Evolutionary conservation across 2,329 filamentous ascomycete genomes (phyloP).

Genomic region (Claviceps monticola): DNA sequence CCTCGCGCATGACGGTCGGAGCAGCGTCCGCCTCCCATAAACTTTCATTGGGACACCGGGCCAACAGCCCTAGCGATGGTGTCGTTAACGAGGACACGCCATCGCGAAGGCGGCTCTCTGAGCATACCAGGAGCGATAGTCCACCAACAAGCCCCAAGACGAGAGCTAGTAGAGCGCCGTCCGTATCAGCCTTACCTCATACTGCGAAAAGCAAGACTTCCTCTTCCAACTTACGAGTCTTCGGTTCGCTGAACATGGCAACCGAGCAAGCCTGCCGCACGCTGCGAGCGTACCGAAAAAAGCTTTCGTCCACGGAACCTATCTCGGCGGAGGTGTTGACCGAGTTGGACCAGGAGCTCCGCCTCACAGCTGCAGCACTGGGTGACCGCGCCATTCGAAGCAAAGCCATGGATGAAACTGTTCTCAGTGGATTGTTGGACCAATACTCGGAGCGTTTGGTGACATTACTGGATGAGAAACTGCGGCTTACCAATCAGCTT

Average conservation of each 20-base stretch:
- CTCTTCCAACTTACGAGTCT: slow-evolving; percentile 31
- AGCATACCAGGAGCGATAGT: slow-evolving; percentile 30
- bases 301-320: slow-evolving; percentile 41
- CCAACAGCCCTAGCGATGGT: slow-evolving; percentile 26
- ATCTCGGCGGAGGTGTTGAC: slow-evolving; percentile 44
- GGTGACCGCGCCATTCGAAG: slow-evolving; percentile 41
- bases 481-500: slow-evolving; percentile 33
- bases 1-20: slow-evolving; percentile 36
- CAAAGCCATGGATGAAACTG: slow-evolving; percentile 41
- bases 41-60: slow-evolving; percentile 26
- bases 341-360: slow-evolving; percentile 50
- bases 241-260: slow-evolving; percentile 44
- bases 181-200: slow-evolving; percentile 34
- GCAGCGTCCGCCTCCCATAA: slow-evolving; percentile 18
- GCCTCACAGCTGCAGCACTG: slow-evolving; percentile 47
- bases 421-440: slow-evolving; percentile 52
- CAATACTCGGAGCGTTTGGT: slow-evolving; percentile 63
- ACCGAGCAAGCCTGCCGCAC: slow-evolving; percentile 52
- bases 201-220: slow-evolving; percentile 36
- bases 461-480: slow-evolving; percentile 57
- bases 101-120: slow-evolving; percentile 33
- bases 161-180: slow-evolving; percentile 35
- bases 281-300: slow-evolving; percentile 48
- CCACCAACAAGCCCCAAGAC: slow-evolving; percentile 37
- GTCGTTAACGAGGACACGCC: slow-evolving; percentile 31